Evolutionary conservation across 2,329 filamentous ascomycete genomes (phyloP).

Genomic region (Aspergillus fumigatus): DNA sequence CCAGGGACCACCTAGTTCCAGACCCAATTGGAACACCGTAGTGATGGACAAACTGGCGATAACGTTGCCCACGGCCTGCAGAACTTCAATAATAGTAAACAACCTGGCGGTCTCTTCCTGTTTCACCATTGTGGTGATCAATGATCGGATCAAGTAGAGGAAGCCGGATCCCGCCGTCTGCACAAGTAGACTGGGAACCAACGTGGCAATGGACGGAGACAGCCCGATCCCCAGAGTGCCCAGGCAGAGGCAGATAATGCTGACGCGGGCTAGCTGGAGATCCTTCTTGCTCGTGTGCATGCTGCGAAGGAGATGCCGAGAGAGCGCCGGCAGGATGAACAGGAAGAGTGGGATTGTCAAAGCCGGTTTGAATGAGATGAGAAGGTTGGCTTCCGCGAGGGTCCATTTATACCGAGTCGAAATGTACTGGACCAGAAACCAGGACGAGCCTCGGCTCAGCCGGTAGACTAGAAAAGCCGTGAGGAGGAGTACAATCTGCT

Average conservation of each 20-base stretch:
- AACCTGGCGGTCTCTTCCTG: constrained; percentile 46
- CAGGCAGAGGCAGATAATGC: constrained; percentile 41
- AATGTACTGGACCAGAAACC: constrained; percentile 49
- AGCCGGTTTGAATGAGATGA: constrained; percentile 45
- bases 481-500: constrained; percentile 40
- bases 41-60: constrained; percentile 46
- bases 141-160: constrained; percentile 42
- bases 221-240: constrained; percentile 46
- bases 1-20: constrained; percentile 45
- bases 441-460: constrained; percentile 45
- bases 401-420: constrained; percentile 49
- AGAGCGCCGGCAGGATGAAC: constrained; percentile 42
- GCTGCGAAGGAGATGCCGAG: constrained; percentile 33
- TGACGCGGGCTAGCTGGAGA: constrained; percentile 43
- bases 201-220: constrained; percentile 38
- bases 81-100: constrained; percentile 47
- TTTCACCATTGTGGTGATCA: constrained; percentile 46
- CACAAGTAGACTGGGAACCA: constrained; percentile 44
- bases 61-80: constrained; percentile 46
- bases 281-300: constrained; percentile 41
- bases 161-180: constrained; percentile 49
- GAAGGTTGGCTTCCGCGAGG: constrained; percentile 39
- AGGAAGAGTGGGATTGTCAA: constrained; percentile 47
- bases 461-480: constrained; percentile 46
- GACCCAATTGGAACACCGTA: constrained; percentile 43